These are phyloP conservation scores for Trifolium subterraneum DNA, from an alignment of 306 rosid species.

Conservation along the genomic window DNA sequence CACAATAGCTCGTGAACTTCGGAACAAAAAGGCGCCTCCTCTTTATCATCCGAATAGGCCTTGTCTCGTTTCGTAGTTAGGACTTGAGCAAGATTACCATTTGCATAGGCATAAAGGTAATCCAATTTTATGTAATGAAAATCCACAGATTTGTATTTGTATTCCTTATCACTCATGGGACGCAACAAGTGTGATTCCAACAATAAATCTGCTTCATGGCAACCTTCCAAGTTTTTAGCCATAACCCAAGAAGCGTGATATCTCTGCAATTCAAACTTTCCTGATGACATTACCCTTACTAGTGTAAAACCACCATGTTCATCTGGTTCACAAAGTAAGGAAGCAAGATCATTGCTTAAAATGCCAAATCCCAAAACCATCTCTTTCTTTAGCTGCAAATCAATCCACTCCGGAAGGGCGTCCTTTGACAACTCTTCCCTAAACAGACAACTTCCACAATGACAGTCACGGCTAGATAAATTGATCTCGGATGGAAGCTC, in stretches of 20 bases:
- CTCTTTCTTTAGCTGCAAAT: constrained; percentile 79
- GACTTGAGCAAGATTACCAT: constrained; percentile 52
- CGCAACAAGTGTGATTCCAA: constrained; percentile 49
- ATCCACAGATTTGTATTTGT: constrained; percentile 48
- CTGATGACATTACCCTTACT: constrained; percentile 67
- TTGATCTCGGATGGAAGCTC: constrained; percentile 61
- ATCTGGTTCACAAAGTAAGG: constrained; percentile 53
- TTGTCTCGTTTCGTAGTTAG: constrained; percentile 41
- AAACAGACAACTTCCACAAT: constrained; percentile 63
- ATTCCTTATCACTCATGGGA: constrained; percentile 50
- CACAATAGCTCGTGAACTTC: constrained; percentile 68
- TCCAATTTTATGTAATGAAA: constrained; percentile 57
- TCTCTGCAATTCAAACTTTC: constrained; percentile 72
- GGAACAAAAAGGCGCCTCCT: constrained; percentile 39
- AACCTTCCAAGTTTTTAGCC: constrained; percentile 40
- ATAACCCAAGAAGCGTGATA: constrained; percentile 58
- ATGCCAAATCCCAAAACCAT: constrained; percentile 71
- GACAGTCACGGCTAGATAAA: constrained; percentile 56
- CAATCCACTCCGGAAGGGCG: constrained; percentile 73
- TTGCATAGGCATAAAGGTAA: constrained; percentile 54
- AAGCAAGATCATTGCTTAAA: constrained; percentile 51
- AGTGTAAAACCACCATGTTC: constrained; percentile 71
- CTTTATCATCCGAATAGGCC: constrained; percentile 1
- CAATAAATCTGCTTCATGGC: constrained; percentile 39
- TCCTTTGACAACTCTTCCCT: constrained; percentile 63